A percentile compares a stretch with the other conserved stretches of the same genome.
These are phyloP conservation scores for Neospora caninum DNA, from an alignment of 169 alveolate genomes.

Conservation along the genomic window DNA sequence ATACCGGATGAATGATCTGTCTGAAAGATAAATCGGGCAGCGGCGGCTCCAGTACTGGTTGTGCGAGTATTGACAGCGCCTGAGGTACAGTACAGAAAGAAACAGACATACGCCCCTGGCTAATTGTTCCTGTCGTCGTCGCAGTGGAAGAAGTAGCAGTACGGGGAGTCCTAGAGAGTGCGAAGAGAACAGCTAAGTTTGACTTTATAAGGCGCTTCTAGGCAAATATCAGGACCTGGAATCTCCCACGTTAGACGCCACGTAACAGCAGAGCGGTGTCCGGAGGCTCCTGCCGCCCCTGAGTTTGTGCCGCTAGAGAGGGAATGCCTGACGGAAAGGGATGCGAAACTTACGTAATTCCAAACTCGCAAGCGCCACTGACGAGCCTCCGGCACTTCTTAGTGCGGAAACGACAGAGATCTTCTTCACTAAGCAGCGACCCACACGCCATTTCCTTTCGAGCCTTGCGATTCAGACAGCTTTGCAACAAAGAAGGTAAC, in stretches of 20 bases:
- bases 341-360: constrained; percentile 27
- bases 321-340: not conserved
- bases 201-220: too few relatives aligned
- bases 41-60: constrained; percentile 83
- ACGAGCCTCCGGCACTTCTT: constrained; percentile 80
- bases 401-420: constrained; percentile 87
- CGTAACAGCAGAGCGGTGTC: too few relatives aligned
- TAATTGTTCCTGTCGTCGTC: not conserved
- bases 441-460: constrained; percentile 70
- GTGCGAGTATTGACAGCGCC: constrained; percentile 87
- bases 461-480: too few relatives aligned
- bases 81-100: not conserved
- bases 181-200: too few relatives aligned
- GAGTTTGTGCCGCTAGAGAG: too few relatives aligned
- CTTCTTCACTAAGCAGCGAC: constrained; percentile 81
- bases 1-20: constrained; percentile 81
- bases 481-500: too few relatives aligned
- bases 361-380: constrained; percentile 71
- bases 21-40: constrained; percentile 85
- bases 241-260: too few relatives aligned
- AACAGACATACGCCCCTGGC: not conserved
- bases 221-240: too few relatives aligned
- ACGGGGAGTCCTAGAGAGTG: too few relatives aligned
- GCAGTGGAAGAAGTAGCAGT: too few relatives aligned
- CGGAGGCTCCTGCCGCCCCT: too few relatives aligned